Percentiles rank a stretch among this genome's conserved stretches.
These are phyloP conservation scores for Pichia californica DNA, from an alignment of 805 yeast species.

Conservation along the genomic window DNA sequence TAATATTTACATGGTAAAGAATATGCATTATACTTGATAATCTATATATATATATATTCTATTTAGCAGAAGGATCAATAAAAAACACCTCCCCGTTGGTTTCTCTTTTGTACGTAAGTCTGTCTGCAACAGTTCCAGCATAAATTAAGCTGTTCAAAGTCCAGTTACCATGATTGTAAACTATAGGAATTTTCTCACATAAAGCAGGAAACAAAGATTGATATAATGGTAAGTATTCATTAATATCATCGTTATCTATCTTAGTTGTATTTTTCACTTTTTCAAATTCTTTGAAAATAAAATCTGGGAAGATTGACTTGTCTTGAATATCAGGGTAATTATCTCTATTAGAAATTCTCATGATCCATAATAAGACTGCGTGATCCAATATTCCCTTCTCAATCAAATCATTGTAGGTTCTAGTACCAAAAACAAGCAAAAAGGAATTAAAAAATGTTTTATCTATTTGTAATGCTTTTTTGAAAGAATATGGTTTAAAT, in stretches of 20 bases:
- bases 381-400: conserved; percentile 48
- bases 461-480: conserved; percentile 39
- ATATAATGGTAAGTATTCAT: conserved; percentile 48
- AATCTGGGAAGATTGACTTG: conserved; percentile 40
- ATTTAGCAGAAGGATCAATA: conserved; percentile 8
- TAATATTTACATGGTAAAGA: too few relatives aligned
- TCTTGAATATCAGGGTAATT: conserved; percentile 27
- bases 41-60: too few relatives aligned
- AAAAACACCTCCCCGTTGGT: conserved; percentile 24
- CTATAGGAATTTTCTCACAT: conserved; percentile 39
- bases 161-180: conserved; percentile 48
- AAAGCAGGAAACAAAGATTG: conserved; percentile 38
- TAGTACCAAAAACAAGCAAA: conserved; percentile 49
- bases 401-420: conserved; percentile 45
- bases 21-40: too few relatives aligned
- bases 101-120: conserved; percentile 23
- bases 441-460: conserved; percentile 36
- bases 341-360: conserved; percentile 46
- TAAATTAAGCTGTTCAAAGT: conserved; percentile 39
- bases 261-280: conserved; percentile 27
- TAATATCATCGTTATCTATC: conserved; percentile 46
- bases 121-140: conserved; percentile 32
- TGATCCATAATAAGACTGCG: conserved; percentile 55
- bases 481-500: conserved; percentile 50
- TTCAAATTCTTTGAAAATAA: conserved; percentile 32